phyloP scores from a whole-genome alignment of 306 rosid genomes.

The Datisca glomerata region DNA sequence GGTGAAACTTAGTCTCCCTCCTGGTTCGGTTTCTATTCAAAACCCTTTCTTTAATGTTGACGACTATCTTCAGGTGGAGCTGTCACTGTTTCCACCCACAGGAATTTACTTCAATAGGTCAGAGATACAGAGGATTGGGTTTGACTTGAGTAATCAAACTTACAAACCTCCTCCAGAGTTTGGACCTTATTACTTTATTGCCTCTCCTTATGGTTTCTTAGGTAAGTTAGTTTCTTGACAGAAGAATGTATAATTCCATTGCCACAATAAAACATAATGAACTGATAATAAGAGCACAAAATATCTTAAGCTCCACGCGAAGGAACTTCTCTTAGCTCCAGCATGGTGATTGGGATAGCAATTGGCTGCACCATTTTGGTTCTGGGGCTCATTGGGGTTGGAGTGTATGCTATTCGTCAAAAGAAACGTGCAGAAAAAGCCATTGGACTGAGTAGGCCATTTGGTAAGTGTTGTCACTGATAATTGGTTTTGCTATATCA shows the following conservation, averaged over 20 bases:
- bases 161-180: slow-evolving; percentile 67
- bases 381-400: slow-evolving; percentile 55
- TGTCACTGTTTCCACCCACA: slow-evolving; percentile 68
- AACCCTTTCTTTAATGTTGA: slow-evolving; percentile 60
- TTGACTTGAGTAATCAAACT: slow-evolving; percentile 64
- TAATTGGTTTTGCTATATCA: slow-evolving; percentile 8
- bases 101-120: slow-evolving; percentile 56
- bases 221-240: slow-evolving; percentile 30
- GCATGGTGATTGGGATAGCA: slow-evolving; percentile 42
- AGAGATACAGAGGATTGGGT: slow-evolving; percentile 73
- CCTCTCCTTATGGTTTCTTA: slow-evolving; percentile 56
- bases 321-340: slow-evolving; percentile 34
- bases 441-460: slow-evolving; percentile 71
- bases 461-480: slow-evolving; percentile 32
- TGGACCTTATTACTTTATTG: slow-evolving; percentile 71
- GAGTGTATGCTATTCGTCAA: slow-evolving; percentile 56
- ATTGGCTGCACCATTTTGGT: slow-evolving; percentile 42
- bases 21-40: slow-evolving; percentile 73
- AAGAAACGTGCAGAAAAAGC: slow-evolving; percentile 95
- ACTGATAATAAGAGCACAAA: slow-evolving; percentile 16
- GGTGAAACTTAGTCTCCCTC: slow-evolving; percentile 47
- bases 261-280: not conserved
- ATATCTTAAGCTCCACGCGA: slow-evolving; percentile 26
- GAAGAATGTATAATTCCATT: slow-evolving; percentile 1
- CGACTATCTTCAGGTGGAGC: slow-evolving; percentile 70